These are phyloP conservation scores for Boechera divaricarpa DNA, from an alignment of 345 rosid genomes.

Conservation along the genomic window DNA sequence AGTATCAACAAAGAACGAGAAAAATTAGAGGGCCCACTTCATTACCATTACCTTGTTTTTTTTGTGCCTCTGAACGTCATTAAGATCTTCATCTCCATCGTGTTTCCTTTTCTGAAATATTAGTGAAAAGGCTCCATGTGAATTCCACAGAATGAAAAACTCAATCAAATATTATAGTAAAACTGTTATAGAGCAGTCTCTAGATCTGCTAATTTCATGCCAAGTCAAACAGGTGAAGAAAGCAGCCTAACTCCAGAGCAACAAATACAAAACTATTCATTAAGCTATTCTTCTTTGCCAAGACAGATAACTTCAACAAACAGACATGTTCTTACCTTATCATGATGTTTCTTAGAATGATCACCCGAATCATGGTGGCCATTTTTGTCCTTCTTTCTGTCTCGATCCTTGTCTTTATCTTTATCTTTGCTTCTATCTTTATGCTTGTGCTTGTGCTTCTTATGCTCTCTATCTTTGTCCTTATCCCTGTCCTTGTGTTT, in stretches of 20 bases:
- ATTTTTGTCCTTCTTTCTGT: constrained; percentile 76
- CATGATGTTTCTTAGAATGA: constrained; percentile 84
- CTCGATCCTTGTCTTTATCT: constrained; percentile 81
- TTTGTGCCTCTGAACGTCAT: constrained; percentile 82
- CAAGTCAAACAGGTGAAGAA: constrained; percentile 3
- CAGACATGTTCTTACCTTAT: constrained; percentile 65
- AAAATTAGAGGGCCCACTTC: neutral
- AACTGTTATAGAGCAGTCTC: constrained; percentile 23
- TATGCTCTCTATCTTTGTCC: constrained; percentile 89
- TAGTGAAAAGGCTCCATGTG: constrained; percentile 31
- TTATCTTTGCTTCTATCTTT: constrained; percentile 86
- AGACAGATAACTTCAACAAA: constrained; percentile 28
- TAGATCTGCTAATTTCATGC: constrained; percentile 20
- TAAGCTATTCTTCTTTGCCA: constrained; percentile 6
- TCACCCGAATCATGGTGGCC: constrained; percentile 83
- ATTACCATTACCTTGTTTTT: constrained; percentile 80
- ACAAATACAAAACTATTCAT: neutral
- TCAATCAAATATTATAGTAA: constrained; percentile 10
- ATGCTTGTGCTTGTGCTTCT: constrained; percentile 87
- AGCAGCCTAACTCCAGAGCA: constrained; percentile 19
- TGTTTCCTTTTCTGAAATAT: constrained; percentile 92
- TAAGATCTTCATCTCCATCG: constrained; percentile 89
- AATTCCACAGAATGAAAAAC: constrained; percentile 11
- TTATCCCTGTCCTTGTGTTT: constrained; percentile 85
- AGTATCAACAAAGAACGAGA: neutral